A percentile compares a stretch with the other conserved stretches of the same genome.
Conservation (phyloP, 2,329 filamentous ascomycete species). For the Xylaria sp. region DNA sequence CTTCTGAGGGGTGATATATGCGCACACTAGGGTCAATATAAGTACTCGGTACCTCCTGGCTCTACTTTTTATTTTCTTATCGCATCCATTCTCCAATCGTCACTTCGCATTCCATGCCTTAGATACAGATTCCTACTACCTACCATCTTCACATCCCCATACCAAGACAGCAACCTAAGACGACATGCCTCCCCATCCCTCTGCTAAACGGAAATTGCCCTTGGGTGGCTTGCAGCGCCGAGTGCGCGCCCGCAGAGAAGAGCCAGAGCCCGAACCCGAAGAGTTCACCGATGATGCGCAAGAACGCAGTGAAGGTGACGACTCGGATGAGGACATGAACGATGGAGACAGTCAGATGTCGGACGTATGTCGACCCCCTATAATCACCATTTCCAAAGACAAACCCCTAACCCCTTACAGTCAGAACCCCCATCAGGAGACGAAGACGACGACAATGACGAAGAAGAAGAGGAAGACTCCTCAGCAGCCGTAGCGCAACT, state of each 20-base stretch:
- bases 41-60: too few relatives aligned
- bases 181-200: slow-evolving; percentile 22
- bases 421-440: slow-evolving; percentile 9
- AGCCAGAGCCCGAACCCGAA: slow-evolving; percentile 38
- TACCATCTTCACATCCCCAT: not conserved
- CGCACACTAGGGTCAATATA: not conserved
- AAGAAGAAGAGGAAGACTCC: slow-evolving; percentile 34
- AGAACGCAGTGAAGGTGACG: slow-evolving; percentile 32
- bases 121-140: too few relatives aligned
- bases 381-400: not conserved
- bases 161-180: not conserved
- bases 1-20: not conserved
- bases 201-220: slow-evolving; percentile 39
- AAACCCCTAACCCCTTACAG: not conserved
- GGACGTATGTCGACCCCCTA: slow-evolving; percentile 15
- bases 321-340: slow-evolving; percentile 30
- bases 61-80: too few relatives aligned
- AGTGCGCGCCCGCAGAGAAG: slow-evolving; percentile 41
- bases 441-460: slow-evolving; percentile 28
- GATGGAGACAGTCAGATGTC: slow-evolving; percentile 11
- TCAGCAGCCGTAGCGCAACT: slow-evolving; percentile 53
- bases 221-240: slow-evolving; percentile 37
- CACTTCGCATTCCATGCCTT: not conserved
- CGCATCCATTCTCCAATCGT: not conserved
- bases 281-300: slow-evolving; percentile 33